These are phyloP conservation scores for Trichoderma polysporum DNA, from an alignment of 2,329 filamentous ascomycete genomes.

Conservation along the genomic window DNA sequence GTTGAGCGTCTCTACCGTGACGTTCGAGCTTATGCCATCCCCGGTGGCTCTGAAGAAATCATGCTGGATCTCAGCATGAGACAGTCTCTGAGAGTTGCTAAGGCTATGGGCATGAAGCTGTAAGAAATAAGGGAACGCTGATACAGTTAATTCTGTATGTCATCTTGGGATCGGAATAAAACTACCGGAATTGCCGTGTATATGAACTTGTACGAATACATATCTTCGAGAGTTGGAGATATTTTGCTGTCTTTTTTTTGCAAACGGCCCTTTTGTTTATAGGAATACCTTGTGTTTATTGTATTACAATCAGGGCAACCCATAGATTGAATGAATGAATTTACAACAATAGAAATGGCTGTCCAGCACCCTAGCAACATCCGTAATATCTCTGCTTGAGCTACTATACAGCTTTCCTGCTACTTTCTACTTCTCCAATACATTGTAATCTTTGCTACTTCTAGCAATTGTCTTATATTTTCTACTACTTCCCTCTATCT, in stretches of 20 bases:
- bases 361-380: no score
- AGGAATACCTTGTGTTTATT: background rate
- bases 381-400: no score
- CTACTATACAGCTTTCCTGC: no score
- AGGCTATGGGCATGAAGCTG: slow-evolving; percentile 90
- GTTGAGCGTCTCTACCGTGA: slow-evolving; percentile 93
- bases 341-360: no score
- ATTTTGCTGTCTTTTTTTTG: background rate
- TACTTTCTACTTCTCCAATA: no score
- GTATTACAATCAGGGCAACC: background rate
- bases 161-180: background rate
- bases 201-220: slow-evolving; percentile 20
- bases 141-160: background rate
- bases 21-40: slow-evolving; percentile 93
- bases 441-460: no score
- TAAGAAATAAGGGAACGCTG: slow-evolving; percentile 38
- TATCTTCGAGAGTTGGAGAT: background rate
- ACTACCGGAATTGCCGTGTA: background rate
- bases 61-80: slow-evolving; percentile 97
- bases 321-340: slow-evolving; percentile 10
- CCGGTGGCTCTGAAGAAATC: slow-evolving; percentile 95
- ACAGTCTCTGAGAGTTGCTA: slow-evolving; percentile 82
- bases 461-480: no score
- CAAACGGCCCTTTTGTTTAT: background rate
- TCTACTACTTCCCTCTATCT: no score